A percentile compares a stretch with the other conserved stretches of the same genome.
Conservation (phyloP, 371 early-diverging fungal genomes). For the Quaeritorhiza haematococci region DNA sequence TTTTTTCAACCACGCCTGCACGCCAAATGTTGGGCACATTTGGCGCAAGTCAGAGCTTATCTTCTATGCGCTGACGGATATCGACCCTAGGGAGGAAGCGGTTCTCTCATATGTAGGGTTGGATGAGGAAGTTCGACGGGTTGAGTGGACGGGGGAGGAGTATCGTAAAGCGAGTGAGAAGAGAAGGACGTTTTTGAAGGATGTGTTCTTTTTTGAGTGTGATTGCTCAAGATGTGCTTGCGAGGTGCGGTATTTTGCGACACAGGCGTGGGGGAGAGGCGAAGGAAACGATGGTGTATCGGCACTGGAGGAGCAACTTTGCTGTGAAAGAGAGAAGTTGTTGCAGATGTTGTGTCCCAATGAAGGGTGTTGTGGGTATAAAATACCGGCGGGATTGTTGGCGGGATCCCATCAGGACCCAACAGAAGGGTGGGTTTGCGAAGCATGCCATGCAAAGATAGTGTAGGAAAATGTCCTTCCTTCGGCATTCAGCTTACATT, state of each 20-base stretch:
- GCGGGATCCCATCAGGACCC: not conserved
- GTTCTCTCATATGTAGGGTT: conserved; percentile 63
- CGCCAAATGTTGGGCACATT: conserved; percentile 58
- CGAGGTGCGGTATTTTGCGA: conserved; percentile 28
- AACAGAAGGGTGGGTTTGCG: not conserved
- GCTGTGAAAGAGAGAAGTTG: not conserved
- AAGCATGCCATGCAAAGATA: no score
- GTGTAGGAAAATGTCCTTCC: no score
- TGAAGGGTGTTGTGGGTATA: conserved; percentile 15
- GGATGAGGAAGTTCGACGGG: conserved; percentile 24
- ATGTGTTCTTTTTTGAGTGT: conserved; percentile 66
- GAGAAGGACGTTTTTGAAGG: conserved; percentile 44
- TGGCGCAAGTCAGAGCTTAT: conserved; percentile 36
- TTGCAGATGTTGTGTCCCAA: conserved; percentile 9
- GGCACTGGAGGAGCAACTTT: not conserved
- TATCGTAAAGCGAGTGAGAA: conserved; percentile 22
- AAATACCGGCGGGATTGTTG: conserved; percentile 9
- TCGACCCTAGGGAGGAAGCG: conserved; percentile 58
- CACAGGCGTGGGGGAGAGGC: conserved; percentile 22
- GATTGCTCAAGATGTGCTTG: conserved; percentile 59
- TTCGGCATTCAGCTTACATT: no score
- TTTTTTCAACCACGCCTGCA: conserved; percentile 78
- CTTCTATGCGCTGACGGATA: conserved; percentile 49
- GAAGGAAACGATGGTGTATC: not conserved
- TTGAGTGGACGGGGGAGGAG: not conserved